Evolutionary conservation across 441 rosid species (phyloP), one percentile per base, ranked within the genome.

Genomic region (Corymbia calophylla): DNA sequence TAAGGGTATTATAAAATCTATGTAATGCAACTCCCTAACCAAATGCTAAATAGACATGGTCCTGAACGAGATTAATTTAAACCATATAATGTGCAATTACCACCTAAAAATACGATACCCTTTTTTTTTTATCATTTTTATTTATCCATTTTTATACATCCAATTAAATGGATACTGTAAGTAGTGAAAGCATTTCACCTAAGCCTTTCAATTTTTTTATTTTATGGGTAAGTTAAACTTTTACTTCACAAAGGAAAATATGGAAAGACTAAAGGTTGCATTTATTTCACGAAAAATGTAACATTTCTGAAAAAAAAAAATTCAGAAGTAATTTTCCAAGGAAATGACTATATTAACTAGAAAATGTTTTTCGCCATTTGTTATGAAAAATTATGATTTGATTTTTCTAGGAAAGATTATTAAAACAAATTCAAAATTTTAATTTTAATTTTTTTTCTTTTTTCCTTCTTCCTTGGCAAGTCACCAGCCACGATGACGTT

Each of bases 401-500:
- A 1, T 23, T 56, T 9, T 56, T 5, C 9, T 9, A 12, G 9
- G 62, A 27, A 9, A 56, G 25, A 23, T 56, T 56, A 23, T 56
- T 1, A 56, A 23, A 56, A 39, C 5, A 56, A 56, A 56, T 56
- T 56, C 0, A 8, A 56, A 56, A 21, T 9, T 56, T 9, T 21
- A 56, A 9, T 23, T 9, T 23, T 9, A 23, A 23, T 56, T 27
- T 56, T 1, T 56, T 23, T 56, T 21, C 29, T 9, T 56, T 48
- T 56, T 23, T 9, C 62, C 13, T 56, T 23, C 1, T 56, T 56
- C 29, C 62, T 56, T 23, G 62, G 6, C 29, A 12, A 0, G 0
- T 56, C 0, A 0, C 62, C 0, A 56, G 6, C 13, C 29, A 23
- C 0, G 1, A 13, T 12, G 9, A 56, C 0, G 0, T 56, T 27